Evolutionary conservation across 148 eudicot genomes (phyloP).

Genomic region (Chenopodium suecicum): DNA sequence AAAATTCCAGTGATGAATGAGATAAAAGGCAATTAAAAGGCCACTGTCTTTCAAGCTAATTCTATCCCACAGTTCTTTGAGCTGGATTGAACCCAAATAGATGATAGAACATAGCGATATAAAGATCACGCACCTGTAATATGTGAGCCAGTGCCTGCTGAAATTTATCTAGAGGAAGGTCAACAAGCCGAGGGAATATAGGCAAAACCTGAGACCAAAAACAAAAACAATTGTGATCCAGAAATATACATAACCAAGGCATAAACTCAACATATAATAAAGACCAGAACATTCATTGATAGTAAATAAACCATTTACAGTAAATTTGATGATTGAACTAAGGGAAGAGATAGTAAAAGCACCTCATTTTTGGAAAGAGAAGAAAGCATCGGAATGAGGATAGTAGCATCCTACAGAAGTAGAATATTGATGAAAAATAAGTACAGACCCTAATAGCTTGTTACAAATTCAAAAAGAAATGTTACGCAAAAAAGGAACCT

Average conservation of each 20-base stretch:
- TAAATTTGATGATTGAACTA: neutral
- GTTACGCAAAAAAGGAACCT: slow-evolving; percentile 44
- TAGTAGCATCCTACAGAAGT: slow-evolving; percentile 69
- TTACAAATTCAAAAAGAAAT: neutral
- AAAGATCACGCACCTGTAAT: slow-evolving; percentile 57
- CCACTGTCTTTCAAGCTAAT: neutral
- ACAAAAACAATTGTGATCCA: slow-evolving; percentile 16
- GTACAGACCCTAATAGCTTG: slow-evolving; percentile 13
- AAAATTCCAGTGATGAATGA: neutral
- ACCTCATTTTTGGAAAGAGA: slow-evolving; percentile 88
- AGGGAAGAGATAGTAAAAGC: slow-evolving; percentile 2
- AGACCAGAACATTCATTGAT: neutral
- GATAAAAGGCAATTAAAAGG: neutral
- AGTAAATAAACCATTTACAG: neutral
- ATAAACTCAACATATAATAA: neutral
- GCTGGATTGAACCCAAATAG: neutral
- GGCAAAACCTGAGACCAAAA: slow-evolving; percentile 70
- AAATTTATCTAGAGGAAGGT: slow-evolving; percentile 86
- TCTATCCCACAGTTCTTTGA: neutral
- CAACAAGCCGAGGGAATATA: slow-evolving; percentile 86
- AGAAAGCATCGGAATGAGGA: slow-evolving; percentile 81
- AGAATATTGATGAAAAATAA: slow-evolving; percentile 7
- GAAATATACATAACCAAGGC: neutral
- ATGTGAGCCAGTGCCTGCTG: slow-evolving; percentile 90
- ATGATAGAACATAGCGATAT: neutral